Base-by-base conservation (phyloP, 192 early-diverging fungal genomes). In the Backusella morwellensis region DNA sequence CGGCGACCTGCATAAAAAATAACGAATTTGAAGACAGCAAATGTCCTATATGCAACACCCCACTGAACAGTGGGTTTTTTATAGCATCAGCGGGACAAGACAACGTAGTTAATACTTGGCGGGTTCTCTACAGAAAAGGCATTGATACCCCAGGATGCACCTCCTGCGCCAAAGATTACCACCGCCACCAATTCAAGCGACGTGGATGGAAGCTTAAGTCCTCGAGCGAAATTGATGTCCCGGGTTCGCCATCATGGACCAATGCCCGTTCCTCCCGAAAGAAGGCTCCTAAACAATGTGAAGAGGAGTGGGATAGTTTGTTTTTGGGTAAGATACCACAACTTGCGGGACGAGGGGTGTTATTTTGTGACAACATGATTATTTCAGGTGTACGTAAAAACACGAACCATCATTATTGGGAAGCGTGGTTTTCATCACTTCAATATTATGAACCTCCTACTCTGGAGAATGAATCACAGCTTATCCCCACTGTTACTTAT, bases 341-440 rank as follows among this genome's bases (percentile, higher is more conserved):
- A 35, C 40, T 29, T n/a, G 72, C 75, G n/a, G 72, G 78, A 0
- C 52, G 44, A n/a, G 72, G 74, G 1, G 19, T 79, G 0, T 75
- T 76, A 7, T 79, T 79, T 71, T 76, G 78, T 23, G 70, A 77
- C 19, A 79, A 79, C 40, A 83, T 76, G 71, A 42, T 83, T 19
- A 40, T 83, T 19, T 71, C 81, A 11, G 78, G 81, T 66, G 72
- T 83, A 34, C 68, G 81, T 47, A 41, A 69, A n/a, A 76, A 23
- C 17, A 66, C 32, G 11, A 34, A 5, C 19, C 23, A 42, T 19
- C 17, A 50, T 6, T 2, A 11, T n/a, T 79, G 78, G 78, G 70
- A 83, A 36, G 35, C 41, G 11, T 78, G 77, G 77, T 77, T 81
- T 54, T 76, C 73, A 40, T 77, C 72, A n/a, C 69, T 81, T 11